Conservation (phyloP, 306 rosid genomes). For the Vicia sativa region DNA sequence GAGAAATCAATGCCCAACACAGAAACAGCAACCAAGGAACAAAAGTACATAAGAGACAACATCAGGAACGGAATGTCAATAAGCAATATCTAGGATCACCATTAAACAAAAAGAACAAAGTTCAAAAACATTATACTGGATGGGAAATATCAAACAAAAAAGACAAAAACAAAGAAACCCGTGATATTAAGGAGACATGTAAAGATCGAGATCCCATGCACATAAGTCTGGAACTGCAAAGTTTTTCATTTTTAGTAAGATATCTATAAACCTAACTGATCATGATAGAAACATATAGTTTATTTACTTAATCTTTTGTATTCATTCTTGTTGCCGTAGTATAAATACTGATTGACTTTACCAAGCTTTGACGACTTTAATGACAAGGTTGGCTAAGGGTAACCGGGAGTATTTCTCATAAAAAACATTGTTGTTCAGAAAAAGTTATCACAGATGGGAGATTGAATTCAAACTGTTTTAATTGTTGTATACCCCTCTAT, state of each 20-base stretch:
- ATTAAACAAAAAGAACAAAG: slow-evolving; percentile 26
- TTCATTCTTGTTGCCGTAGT: background rate
- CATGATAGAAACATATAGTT: slow-evolving; percentile 5
- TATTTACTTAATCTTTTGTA: slow-evolving; percentile 10
- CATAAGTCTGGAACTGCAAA: slow-evolving; percentile 6
- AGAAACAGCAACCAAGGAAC: slow-evolving; percentile 12
- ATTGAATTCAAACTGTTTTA: slow-evolving; percentile 5
- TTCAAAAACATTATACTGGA: slow-evolving; percentile 28
- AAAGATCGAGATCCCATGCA: slow-evolving; percentile 23
- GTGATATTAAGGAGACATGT: background rate
- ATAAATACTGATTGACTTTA: slow-evolving; percentile 10
- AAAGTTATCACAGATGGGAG: slow-evolving; percentile 25
- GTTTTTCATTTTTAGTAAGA: slow-evolving; percentile 10
- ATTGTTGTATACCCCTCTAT: background rate
- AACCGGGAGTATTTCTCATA: slow-evolving; percentile 4
- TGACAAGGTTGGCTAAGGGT: slow-evolving; percentile 5
- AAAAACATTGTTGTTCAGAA: slow-evolving; percentile 10
- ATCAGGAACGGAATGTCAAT: slow-evolving; percentile 16
- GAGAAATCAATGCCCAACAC: slow-evolving; percentile 47
- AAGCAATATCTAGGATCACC: slow-evolving; percentile 29
- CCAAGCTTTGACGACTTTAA: slow-evolving; percentile 27
- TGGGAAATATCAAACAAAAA: slow-evolving; percentile 23
- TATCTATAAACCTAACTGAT: slow-evolving; percentile 8
- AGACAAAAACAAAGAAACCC: slow-evolving; percentile 27
- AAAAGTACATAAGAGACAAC: slow-evolving; percentile 30